A percentile compares a stretch with the other conserved stretches of the same genome.
These are phyloP conservation scores for Angophora floribunda DNA, from an alignment of 345 rosid species.

Conservation along the genomic window DNA sequence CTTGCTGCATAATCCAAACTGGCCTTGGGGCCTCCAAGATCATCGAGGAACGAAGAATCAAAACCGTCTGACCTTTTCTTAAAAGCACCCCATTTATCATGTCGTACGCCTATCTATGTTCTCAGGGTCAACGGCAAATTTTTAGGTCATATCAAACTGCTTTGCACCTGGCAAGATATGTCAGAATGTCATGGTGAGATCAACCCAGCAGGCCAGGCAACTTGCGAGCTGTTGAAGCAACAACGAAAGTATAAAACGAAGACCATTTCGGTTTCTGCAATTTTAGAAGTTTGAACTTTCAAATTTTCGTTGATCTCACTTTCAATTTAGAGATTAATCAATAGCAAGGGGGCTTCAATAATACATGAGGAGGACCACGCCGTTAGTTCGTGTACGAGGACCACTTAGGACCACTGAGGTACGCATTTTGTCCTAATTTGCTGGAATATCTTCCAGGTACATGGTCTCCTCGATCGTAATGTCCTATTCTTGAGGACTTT, in stretches of 20 bases:
- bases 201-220: background rate
- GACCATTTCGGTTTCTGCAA: too few species aligned
- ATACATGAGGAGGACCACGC: background rate
- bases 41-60: background rate
- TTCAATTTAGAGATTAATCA: background rate
- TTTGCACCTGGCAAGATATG: background rate
- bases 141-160: too few species aligned
- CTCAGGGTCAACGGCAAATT: background rate
- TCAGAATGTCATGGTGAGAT: background rate
- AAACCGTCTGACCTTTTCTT: background rate
- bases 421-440: background rate
- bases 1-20: background rate
- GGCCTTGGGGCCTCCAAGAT: background rate
- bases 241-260: too few species aligned
- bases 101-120: background rate
- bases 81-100: background rate
- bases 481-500: background rate
- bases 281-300: background rate
- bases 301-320: background rate
- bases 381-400: background rate
- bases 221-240: background rate
- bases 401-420: background rate
- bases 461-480: background rate
- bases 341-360: background rate
- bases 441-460: background rate